These are phyloP conservation scores for Yarrowia sp. DNA, from an alignment of 805 yeast species.

Conservation along the genomic window DNA sequence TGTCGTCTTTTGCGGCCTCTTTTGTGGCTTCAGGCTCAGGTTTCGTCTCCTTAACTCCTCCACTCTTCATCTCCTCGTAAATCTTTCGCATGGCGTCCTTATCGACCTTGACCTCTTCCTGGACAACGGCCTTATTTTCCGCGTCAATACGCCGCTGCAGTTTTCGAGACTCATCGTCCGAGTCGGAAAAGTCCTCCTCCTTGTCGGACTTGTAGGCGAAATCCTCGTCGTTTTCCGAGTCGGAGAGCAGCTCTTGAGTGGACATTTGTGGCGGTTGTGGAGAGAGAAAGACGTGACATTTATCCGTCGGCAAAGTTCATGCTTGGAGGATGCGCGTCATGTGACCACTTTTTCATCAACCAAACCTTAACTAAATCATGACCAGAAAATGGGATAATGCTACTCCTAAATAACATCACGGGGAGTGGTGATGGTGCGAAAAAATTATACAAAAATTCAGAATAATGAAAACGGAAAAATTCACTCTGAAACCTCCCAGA, in stretches of 20 bases:
- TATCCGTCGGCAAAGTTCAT: neutral
- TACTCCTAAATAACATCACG: no score
- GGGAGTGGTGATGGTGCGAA: no score
- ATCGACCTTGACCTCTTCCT: slow-evolving; percentile 17
- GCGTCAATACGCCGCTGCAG: slow-evolving; percentile 20
- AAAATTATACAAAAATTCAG: no score
- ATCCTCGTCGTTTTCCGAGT: slow-evolving; percentile 27
- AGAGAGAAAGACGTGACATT: neutral
- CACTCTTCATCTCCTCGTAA: slow-evolving; percentile 25
- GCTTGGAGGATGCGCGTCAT: neutral
- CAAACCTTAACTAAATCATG: neutral
- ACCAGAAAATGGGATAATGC: no score
- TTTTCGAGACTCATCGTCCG: slow-evolving; percentile 23
- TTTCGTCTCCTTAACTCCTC: neutral
- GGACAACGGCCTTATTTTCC: neutral
- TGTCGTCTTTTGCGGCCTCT: neutral
- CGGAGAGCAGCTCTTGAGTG: slow-evolving; percentile 20
- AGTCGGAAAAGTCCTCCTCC: slow-evolving; percentile 27
- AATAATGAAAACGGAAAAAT: no score
- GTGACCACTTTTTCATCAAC: neutral
- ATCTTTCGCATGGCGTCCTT: slow-evolving; percentile 11
- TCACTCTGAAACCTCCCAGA: no score
- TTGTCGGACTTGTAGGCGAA: slow-evolving; percentile 21
- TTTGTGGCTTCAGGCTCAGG: neutral
- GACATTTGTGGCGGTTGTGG: neutral